Conservation (phyloP, 1,284 basidiomycete genomes). For the Inonotus obliquus region DNA sequence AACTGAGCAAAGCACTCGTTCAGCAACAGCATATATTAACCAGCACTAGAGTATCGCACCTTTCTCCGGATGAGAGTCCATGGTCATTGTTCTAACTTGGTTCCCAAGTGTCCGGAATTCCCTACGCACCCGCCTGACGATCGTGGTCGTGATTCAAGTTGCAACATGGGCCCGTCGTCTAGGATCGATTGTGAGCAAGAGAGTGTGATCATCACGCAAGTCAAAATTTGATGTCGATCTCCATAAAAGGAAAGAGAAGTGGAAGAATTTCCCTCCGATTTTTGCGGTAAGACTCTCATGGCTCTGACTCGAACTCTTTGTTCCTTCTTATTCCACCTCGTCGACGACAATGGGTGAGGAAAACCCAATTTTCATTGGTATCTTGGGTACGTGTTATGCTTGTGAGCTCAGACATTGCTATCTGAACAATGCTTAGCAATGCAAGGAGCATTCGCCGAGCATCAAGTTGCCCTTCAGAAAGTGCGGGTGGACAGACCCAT, state of each 20-base stretch:
- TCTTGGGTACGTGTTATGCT: constrained; percentile 30
- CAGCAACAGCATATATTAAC: neutral
- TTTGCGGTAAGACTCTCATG: neutral
- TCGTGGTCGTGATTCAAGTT: neutral
- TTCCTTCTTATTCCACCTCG: neutral
- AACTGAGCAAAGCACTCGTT: constrained; percentile 37
- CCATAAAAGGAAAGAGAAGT: neutral
- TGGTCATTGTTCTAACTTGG: neutral
- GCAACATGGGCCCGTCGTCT: neutral
- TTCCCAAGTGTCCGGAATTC: neutral
- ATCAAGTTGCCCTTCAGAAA: constrained; percentile 66
- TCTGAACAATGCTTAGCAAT: constrained; percentile 52
- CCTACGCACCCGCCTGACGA: neutral
- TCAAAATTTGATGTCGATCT: neutral
- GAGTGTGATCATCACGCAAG: neutral
- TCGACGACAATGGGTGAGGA: constrained; percentile 5
- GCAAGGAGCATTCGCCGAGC: constrained; percentile 93
- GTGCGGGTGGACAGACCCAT: constrained; percentile 45
- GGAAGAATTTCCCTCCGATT: neutral
- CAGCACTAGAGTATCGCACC: neutral
- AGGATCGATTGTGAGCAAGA: neutral
- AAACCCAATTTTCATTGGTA: constrained; percentile 29
- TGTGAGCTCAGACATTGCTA: neutral
- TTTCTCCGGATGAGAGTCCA: constrained; percentile 1
- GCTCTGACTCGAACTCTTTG: neutral